Evolutionary conservation across 2,329 filamentous ascomycete genomes (phyloP).

Genomic region (Ophiostoma angusticollis): DNA sequence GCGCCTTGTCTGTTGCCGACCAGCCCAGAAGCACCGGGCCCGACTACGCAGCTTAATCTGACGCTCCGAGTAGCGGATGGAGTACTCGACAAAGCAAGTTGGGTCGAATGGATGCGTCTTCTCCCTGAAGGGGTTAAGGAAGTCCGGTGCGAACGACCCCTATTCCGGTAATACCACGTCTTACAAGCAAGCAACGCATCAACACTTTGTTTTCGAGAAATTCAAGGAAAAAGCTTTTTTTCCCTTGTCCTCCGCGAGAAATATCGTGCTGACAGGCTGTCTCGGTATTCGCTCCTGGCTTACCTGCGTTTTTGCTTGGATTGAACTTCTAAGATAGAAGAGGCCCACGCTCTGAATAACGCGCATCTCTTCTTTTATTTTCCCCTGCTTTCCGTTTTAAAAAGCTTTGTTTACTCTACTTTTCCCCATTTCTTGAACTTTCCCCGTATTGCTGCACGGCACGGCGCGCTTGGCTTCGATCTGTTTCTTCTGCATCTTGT

Average conservation of each 20-base stretch:
- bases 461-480: too few relatives aligned
- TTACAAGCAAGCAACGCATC: neutral
- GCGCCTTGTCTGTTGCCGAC: conserved; percentile 32
- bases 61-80: conserved; percentile 39
- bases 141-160: conserved; percentile 41
- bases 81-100: conserved; percentile 37
- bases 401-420: neutral
- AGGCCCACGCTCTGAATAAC: neutral
- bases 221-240: neutral
- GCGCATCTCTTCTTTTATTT: neutral
- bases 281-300: too few relatives aligned
- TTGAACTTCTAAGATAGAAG: too few relatives aligned
- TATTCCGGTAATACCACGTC: conserved; percentile 7
- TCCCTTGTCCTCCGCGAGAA: too few relatives aligned
- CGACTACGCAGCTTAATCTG: conserved; percentile 33
- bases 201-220: neutral
- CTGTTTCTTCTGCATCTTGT: too few relatives aligned
- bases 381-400: neutral
- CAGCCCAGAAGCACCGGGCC: conserved; percentile 25
- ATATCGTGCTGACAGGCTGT: too few relatives aligned
- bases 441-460: too few relatives aligned
- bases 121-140: conserved; percentile 45
- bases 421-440: neutral
- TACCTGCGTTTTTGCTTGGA: conserved; percentile 2
- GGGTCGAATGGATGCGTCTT: conserved; percentile 45